Percentiles rank a stretch among this genome's conserved stretches.
Evolutionary conservation across 2,329 filamentous ascomycete genomes (phyloP).

Genomic region (Monilinia fructicola): DNA sequence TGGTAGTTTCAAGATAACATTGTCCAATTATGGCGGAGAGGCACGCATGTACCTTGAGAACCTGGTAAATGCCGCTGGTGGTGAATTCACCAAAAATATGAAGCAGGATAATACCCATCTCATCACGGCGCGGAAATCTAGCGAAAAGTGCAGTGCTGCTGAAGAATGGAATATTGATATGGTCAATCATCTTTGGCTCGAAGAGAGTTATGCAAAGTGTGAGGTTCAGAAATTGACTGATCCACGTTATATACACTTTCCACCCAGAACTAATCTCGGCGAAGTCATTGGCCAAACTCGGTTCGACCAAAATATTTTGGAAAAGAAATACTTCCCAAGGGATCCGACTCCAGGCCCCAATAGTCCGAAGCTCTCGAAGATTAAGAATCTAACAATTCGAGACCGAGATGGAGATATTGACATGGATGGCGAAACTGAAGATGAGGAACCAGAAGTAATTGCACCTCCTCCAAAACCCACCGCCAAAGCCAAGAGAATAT

Average conservation of each 20-base stretch:
- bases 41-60: slow-evolving; percentile 92
- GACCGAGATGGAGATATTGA: slow-evolving; percentile 43
- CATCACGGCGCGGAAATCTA: slow-evolving; percentile 82
- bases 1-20: slow-evolving; percentile 71
- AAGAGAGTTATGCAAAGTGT: slow-evolving; percentile 94
- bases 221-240: slow-evolving; percentile 70
- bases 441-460: slow-evolving; percentile 32
- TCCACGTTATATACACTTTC: slow-evolving; percentile 81
- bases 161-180: slow-evolving; percentile 89
- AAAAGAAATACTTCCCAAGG: slow-evolving; percentile 62
- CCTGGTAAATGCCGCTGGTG: slow-evolving; percentile 78
- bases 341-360: slow-evolving; percentile 46
- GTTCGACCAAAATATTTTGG: slow-evolving; percentile 63
- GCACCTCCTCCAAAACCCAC: slow-evolving; percentile 15
- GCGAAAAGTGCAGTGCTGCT: slow-evolving; percentile 91
- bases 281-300: slow-evolving; percentile 90
- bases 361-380: slow-evolving; percentile 49
- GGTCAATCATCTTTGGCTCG: slow-evolving; percentile 94
- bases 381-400: slow-evolving; percentile 43
- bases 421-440: slow-evolving; percentile 20
- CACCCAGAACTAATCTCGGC: slow-evolving; percentile 82
- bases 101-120: slow-evolving; percentile 94
- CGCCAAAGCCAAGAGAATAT: slow-evolving; percentile 23
- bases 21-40: slow-evolving; percentile 96
- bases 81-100: slow-evolving; percentile 91